These are phyloP conservation scores for Hyaloscypha bicolor DNA, from an alignment of 495 filamentous ascomycete species.

Conservation along the genomic window DNA sequence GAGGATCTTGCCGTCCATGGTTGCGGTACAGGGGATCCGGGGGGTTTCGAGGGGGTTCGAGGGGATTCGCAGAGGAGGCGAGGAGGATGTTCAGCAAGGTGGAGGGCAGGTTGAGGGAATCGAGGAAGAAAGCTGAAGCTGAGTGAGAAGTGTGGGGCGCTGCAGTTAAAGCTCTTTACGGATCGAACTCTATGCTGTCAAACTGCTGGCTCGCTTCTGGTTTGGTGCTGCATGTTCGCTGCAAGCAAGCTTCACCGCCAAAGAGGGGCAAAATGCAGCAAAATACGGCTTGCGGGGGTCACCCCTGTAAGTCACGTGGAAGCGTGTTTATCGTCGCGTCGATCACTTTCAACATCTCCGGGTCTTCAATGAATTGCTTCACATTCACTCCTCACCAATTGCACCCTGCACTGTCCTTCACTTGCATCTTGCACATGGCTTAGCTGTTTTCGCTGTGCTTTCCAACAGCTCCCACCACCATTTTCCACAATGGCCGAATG, in stretches of 20 bases:
- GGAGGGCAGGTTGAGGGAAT: not conserved
- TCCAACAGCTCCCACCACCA: not conserved
- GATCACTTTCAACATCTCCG: not conserved
- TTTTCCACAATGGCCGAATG: constrained; percentile 38
- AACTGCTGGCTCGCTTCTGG: not conserved
- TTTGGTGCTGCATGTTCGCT: not conserved
- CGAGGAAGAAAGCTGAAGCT: not conserved
- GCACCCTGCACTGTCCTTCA: not conserved
- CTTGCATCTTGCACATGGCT: not conserved
- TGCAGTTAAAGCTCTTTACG: not conserved
- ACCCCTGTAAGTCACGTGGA: constrained; percentile 11
- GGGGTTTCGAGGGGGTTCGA: not conserved
- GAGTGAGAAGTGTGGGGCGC: not conserved
- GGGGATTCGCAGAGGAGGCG: not conserved
- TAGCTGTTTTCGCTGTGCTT: not conserved
- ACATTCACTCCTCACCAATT: not conserved
- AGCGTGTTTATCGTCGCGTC: constrained; percentile 10
- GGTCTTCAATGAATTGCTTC: not conserved
- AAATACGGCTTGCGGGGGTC: not conserved
- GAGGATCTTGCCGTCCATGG: constrained; percentile 47
- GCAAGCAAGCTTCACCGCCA: not conserved
- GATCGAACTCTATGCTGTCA: not conserved
- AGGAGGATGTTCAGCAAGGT: not conserved
- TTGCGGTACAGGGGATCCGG: constrained; percentile 19
- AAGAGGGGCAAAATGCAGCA: not conserved